Evolutionary conservation across 1,284 basidiomycete species (phyloP).

Genomic region (Anthracocystis panici-leucophaei): DNA sequence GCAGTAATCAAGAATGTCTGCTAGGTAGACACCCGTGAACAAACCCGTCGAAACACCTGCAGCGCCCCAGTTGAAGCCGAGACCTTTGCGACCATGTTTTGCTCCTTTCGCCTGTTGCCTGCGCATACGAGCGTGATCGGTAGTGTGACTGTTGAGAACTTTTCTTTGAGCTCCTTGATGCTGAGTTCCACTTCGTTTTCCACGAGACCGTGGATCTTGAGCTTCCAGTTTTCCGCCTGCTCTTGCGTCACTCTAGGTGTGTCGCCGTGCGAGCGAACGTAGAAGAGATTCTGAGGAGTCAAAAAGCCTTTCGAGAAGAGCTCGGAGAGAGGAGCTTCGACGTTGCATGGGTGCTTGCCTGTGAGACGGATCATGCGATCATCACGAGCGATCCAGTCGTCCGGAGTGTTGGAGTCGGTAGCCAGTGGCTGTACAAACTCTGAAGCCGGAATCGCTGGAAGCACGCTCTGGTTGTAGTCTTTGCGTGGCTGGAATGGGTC

Average conservation of each 20-base stretch:
- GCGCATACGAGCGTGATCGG: conserved; percentile 79
- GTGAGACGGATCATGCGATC: conserved; percentile 59
- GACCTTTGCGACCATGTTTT: conserved; percentile 77
- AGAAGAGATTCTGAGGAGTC: conserved; percentile 77
- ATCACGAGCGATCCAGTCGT: conserved; percentile 60
- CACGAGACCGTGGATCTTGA: conserved; percentile 73
- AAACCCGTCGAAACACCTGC: conserved; percentile 75
- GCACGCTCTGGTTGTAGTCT: conserved; percentile 32
- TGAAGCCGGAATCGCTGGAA: conserved; percentile 48
- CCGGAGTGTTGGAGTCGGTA: conserved; percentile 58
- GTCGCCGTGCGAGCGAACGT: conserved; percentile 78
- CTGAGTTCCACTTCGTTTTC: conserved; percentile 51
- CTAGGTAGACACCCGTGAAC: conserved; percentile 77
- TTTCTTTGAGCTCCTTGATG: conserved; percentile 70
- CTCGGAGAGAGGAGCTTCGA: conserved; percentile 73
- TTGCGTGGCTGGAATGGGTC: conserved; percentile 29
- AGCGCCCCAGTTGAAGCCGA: conserved; percentile 74
- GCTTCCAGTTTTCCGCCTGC: conserved; percentile 72
- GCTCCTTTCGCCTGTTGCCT: conserved; percentile 79
- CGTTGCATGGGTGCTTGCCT: conserved; percentile 75
- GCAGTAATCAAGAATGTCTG: conserved; percentile 75
- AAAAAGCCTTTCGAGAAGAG: conserved; percentile 75
- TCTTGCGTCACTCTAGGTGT: conserved; percentile 74
- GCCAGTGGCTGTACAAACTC: conserved; percentile 48
- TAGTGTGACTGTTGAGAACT: conserved; percentile 75